These are phyloP conservation scores for Onygenales sp. DNA, from an alignment of 2,329 filamentous ascomycete genomes.

Conservation along the genomic window DNA sequence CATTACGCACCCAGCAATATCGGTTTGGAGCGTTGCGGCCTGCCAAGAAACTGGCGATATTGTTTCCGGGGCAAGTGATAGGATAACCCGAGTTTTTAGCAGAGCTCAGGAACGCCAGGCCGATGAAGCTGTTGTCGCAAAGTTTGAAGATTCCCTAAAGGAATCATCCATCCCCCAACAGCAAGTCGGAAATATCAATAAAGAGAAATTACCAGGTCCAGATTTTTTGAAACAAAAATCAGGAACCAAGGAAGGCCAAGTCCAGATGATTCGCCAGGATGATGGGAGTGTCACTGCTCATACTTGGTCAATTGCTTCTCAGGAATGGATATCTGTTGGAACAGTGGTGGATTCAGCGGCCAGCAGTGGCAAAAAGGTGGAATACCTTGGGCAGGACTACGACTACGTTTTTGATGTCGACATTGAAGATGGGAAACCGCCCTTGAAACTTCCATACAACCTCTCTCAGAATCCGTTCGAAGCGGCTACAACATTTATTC, in stretches of 20 bases:
- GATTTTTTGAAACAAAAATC: slow-evolving; percentile 74
- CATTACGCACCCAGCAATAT: slow-evolving; percentile 93
- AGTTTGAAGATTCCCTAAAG: slow-evolving; percentile 75
- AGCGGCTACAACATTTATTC: slow-evolving; percentile 80
- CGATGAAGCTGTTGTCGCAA: slow-evolving; percentile 54
- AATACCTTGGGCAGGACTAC: slow-evolving; percentile 77
- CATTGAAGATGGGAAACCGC: slow-evolving; percentile 86
- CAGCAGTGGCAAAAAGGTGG: slow-evolving; percentile 67
- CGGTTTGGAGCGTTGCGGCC: slow-evolving; percentile 86
- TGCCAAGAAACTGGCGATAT: slow-evolving; percentile 80
- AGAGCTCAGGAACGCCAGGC: slow-evolving; percentile 61
- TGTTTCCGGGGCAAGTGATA: slow-evolving; percentile 85
- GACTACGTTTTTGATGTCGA: slow-evolving; percentile 97
- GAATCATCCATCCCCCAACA: slow-evolving; percentile 81
- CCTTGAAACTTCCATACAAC: slow-evolving; percentile 90
- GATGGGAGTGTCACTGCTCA: slow-evolving; percentile 80
- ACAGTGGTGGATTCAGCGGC: slow-evolving; percentile 85
- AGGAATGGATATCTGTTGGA: slow-evolving; percentile 80
- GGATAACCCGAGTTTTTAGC: slow-evolving; percentile 74
- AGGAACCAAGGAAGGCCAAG: slow-evolving; percentile 93
- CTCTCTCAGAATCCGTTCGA: slow-evolving; percentile 88
- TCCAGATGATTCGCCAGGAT: slow-evolving; percentile 77
- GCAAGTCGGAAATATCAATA: slow-evolving; percentile 74
- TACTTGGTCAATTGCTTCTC: slow-evolving; percentile 66
- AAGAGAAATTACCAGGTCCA: slow-evolving; percentile 80